A percentile compares a stretch with the other conserved stretches of the same genome.
phyloP scores from a whole-genome alignment of 176 grass and related monocot genomes.

The Eleusine coracana region DNA sequence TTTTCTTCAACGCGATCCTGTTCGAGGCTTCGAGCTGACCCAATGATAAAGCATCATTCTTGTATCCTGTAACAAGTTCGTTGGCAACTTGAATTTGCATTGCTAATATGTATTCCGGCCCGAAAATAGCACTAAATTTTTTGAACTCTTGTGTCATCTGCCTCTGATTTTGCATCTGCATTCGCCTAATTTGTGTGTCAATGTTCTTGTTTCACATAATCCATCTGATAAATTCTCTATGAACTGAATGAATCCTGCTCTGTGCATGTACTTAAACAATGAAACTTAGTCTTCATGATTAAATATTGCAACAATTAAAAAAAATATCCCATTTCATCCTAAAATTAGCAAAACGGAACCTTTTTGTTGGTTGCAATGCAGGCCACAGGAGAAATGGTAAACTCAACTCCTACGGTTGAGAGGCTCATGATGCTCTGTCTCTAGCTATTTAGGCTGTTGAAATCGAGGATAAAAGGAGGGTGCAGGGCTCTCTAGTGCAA shows the following conservation, averaged over 20 bases:
- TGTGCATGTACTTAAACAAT: not conserved
- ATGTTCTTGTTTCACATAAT: not conserved
- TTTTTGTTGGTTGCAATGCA: not conserved
- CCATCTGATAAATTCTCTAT: not conserved
- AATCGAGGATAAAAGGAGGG: not conserved
- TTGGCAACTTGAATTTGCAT: too few species aligned
- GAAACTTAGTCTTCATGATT: not conserved
- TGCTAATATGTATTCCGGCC: too few species aligned
- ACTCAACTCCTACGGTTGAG: conserved; percentile 25
- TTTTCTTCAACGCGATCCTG: too few species aligned
- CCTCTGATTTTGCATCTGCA: too few species aligned
- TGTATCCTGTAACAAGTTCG: too few species aligned
- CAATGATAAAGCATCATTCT: too few species aligned
- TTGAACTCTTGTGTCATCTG: too few species aligned
- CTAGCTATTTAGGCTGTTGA: conserved; percentile 32
- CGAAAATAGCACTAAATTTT: too few species aligned
- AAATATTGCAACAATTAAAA: not conserved
- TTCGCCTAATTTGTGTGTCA: too few species aligned
- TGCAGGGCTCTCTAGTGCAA: not conserved
- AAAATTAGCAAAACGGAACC: conserved; percentile 21
- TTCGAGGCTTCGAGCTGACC: too few species aligned
- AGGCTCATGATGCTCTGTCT: not conserved
- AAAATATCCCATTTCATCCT: not conserved
- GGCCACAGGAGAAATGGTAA: conserved; percentile 44
- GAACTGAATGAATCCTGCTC: not conserved